These are phyloP conservation scores for Tylopilus plumbeoviolaceoides DNA, from an alignment of 768 basidiomycete genomes.

Conservation along the genomic window DNA sequence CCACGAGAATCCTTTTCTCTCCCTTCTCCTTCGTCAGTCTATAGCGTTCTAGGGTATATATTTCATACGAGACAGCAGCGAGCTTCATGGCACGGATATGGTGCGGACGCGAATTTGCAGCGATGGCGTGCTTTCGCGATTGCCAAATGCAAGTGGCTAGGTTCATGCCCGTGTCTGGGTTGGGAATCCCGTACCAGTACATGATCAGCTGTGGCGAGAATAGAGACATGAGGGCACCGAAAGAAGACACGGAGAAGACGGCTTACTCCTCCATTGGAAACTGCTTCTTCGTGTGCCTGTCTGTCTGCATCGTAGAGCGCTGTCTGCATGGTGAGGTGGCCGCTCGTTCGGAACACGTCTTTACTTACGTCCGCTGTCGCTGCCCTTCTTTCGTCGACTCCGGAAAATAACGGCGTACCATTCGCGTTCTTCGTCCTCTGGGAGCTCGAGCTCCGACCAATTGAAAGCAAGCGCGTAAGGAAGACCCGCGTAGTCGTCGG, in stretches of 20 bases:
- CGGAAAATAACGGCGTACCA: constrained; percentile 95
- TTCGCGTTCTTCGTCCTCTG: constrained; percentile 68
- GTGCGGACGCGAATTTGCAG: constrained; percentile 73
- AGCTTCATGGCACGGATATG: constrained; percentile 83
- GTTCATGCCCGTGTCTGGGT: constrained; percentile 73
- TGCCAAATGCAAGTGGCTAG: constrained; percentile 97
- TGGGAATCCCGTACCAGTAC: constrained; percentile 92
- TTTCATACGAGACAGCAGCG: constrained; percentile 71
- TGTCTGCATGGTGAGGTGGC: constrained; percentile 26
- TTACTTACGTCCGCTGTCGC: constrained; percentile 59
- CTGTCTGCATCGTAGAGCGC: constrained; percentile 86
- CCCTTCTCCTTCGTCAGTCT: constrained; percentile 66
- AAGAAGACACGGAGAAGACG: neutral
- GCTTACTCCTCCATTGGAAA: constrained; percentile 79
- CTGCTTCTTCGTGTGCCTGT: constrained; percentile 88
- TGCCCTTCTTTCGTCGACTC: constrained; percentile 66
- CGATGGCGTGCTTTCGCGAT: constrained; percentile 76
- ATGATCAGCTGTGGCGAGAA: constrained; percentile 56
- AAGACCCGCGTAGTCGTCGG: constrained; percentile 53
- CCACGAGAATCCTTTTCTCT: constrained; percentile 49
- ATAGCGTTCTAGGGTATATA: constrained; percentile 75
- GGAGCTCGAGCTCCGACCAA: constrained; percentile 70
- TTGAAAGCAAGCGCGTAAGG: constrained; percentile 84
- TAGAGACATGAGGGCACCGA: constrained; percentile 2
- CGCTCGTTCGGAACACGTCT: neutral